Evolutionary conservation across 2,329 filamentous ascomycete genomes (phyloP).

Genomic region (Ophiostoma piceae): DNA sequence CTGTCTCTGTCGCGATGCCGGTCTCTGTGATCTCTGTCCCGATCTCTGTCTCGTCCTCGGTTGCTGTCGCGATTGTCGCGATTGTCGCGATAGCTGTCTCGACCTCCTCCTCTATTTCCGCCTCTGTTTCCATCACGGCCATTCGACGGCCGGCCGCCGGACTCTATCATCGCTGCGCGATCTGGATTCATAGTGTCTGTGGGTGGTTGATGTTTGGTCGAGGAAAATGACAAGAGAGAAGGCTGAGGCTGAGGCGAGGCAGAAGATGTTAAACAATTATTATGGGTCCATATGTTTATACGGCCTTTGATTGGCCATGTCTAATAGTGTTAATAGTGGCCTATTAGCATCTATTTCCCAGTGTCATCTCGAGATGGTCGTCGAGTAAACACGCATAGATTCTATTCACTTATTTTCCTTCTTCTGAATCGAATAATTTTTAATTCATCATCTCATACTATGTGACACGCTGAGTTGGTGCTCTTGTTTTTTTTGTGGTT

Average conservation of each 20-base stretch:
- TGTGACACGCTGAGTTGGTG: no score
- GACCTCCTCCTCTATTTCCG: neutral
- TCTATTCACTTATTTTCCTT: no score
- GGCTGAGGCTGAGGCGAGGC: neutral
- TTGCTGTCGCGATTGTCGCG: neutral
- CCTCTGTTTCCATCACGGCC: neutral
- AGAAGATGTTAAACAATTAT: neutral
- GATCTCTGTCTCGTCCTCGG: neutral
- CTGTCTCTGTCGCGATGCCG: neutral
- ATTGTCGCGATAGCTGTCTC: slow-evolving; percentile 1
- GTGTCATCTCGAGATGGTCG: no score
- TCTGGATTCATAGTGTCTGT: slow-evolving; percentile 47
- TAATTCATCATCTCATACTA: no score
- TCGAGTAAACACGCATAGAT: no score
- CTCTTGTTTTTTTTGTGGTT: no score
- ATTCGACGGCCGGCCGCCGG: slow-evolving; percentile 38
- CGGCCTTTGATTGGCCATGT: neutral
- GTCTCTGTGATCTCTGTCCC: neutral
- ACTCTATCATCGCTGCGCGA: slow-evolving; percentile 50
- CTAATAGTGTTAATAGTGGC: neutral
- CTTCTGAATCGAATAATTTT: no score
- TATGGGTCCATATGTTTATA: neutral
- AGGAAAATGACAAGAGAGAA: neutral
- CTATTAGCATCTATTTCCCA: neutral
- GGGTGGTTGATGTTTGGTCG: neutral